phyloP scores from a whole-genome alignment of 2,329 filamentous ascomycete genomes.

The Alternaria panax region DNA sequence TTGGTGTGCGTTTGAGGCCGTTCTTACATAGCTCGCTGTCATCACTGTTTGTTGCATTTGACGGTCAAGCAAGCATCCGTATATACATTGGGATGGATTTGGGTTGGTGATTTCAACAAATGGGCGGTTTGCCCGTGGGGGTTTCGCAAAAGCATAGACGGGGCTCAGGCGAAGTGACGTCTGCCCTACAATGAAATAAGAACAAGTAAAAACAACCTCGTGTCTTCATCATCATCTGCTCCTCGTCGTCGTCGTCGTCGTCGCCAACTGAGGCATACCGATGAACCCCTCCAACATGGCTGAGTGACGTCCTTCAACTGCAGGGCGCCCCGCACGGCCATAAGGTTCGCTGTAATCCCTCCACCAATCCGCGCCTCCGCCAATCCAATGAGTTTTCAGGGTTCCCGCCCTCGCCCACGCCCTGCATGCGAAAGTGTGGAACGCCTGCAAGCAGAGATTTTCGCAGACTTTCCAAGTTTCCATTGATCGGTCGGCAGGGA shows the following conservation, averaged over 20 bases:
- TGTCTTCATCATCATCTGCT: background rate
- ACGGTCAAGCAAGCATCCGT: constrained; percentile 21
- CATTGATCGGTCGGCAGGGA: constrained; percentile 4
- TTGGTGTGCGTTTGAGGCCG: constrained; percentile 29
- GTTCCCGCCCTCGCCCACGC: constrained; percentile 3
- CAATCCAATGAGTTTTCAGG: constrained; percentile 7
- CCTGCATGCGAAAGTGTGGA: constrained; percentile 13
- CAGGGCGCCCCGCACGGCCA: constrained; percentile 27
- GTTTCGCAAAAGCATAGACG: constrained; percentile 34
- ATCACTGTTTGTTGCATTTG: constrained; percentile 17
- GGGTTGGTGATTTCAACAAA: constrained; percentile 25
- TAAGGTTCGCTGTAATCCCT: constrained; percentile 16
- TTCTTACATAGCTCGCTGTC: constrained; percentile 28
- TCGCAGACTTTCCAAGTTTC: constrained; percentile 8
- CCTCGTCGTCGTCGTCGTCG: background rate
- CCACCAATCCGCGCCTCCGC: constrained; percentile 19
- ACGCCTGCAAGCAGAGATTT: constrained; percentile 18
- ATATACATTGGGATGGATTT: constrained; percentile 26
- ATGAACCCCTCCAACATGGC: constrained; percentile 1
- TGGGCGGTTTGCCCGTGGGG: constrained; percentile 24
- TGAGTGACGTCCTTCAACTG: constrained; percentile 25
- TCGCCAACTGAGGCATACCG: background rate
- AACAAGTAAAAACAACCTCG: constrained; percentile 4
- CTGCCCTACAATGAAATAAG: constrained; percentile 24
- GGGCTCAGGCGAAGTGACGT: constrained; percentile 27